Percentiles rank a stretch among this genome's conserved stretches.
Evolutionary conservation across 164 flowering plant species (phyloP).

Genomic region (Magnolia kwangsiensis): DNA sequence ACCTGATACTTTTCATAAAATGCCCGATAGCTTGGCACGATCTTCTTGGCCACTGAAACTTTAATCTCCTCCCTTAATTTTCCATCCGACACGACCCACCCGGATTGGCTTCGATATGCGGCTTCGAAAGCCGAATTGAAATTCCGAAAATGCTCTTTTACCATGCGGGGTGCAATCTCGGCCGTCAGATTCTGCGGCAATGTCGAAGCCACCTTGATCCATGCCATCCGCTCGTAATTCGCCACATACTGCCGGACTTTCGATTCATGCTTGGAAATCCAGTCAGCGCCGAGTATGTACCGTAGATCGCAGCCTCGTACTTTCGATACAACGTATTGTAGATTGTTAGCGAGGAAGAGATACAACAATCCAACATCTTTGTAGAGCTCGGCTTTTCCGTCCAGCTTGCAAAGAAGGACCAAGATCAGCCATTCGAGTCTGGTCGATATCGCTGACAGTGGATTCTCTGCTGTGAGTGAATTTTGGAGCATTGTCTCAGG

Average conservation of each 20-base stretch:
- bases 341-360: conserved; percentile 68
- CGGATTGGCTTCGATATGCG: conserved; percentile 38
- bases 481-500: not conserved
- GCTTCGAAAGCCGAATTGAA: conserved; percentile 53
- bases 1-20: conserved; percentile 37
- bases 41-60: conserved; percentile 34
- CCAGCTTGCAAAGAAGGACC: conserved; percentile 62
- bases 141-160: conserved; percentile 26
- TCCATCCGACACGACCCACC: conserved; percentile 39
- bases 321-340: conserved; percentile 39
- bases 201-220: conserved; percentile 44
- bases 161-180: conserved; percentile 24
- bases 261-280: conserved; percentile 43
- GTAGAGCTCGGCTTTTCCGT: conserved; percentile 51
- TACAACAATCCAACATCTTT: conserved; percentile 45
- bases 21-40: conserved; percentile 38
- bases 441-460: conserved; percentile 18
- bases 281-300: conserved; percentile 51
- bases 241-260: conserved; percentile 43
- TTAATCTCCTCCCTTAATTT: conserved; percentile 55
- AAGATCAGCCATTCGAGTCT: conserved; percentile 60
- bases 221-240: conserved; percentile 48
- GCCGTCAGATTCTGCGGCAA: conserved; percentile 37
- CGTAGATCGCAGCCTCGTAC: conserved; percentile 45
- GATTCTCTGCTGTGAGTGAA: conserved; percentile 15